These are phyloP conservation scores for Pythium aristosporum DNA, from an alignment of 352 stramenopile species.

Conservation along the genomic window DNA sequence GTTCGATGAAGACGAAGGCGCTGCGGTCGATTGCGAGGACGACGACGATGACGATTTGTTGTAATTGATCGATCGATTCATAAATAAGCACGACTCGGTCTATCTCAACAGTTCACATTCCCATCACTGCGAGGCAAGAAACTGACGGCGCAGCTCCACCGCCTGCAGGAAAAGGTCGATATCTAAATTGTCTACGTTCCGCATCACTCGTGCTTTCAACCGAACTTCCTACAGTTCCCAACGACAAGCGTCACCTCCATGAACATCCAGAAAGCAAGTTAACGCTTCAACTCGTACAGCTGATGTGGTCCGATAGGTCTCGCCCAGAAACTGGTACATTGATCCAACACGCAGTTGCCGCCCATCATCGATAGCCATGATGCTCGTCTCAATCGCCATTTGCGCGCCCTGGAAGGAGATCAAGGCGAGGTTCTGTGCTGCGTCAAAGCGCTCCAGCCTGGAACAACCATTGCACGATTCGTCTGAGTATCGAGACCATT, in stretches of 20 bases:
- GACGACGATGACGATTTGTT: conserved; percentile 73
- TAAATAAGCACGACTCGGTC: neutral
- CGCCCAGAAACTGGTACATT: conserved; percentile 84
- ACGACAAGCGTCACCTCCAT: neutral
- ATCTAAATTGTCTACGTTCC: conserved; percentile 81
- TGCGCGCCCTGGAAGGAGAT: conserved; percentile 67
- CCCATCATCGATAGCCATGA: conserved; percentile 41
- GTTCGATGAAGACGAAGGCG: conserved; percentile 61
- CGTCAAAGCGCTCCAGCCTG: conserved; percentile 68
- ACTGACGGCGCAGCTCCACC: conserved; percentile 69
- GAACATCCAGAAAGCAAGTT: neutral
- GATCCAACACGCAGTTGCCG: conserved; percentile 64
- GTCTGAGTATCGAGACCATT: neutral
- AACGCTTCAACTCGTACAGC: conserved; percentile 22
- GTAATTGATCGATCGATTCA: conserved; percentile 30
- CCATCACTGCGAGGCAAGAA: conserved; percentile 47
- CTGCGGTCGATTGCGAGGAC: conserved; percentile 34
- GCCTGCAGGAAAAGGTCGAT: conserved; percentile 77
- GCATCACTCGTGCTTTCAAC: conserved; percentile 62
- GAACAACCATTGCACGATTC: neutral
- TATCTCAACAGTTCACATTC: neutral
- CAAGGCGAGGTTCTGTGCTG: conserved; percentile 37
- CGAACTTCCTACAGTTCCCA: conserved; percentile 35
- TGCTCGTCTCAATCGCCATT: conserved; percentile 66
- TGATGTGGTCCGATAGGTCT: conserved; percentile 46